Base-by-base conservation (phyloP, 768 basidiomycete species). In the Paxillus ammoniavirescens region DNA sequence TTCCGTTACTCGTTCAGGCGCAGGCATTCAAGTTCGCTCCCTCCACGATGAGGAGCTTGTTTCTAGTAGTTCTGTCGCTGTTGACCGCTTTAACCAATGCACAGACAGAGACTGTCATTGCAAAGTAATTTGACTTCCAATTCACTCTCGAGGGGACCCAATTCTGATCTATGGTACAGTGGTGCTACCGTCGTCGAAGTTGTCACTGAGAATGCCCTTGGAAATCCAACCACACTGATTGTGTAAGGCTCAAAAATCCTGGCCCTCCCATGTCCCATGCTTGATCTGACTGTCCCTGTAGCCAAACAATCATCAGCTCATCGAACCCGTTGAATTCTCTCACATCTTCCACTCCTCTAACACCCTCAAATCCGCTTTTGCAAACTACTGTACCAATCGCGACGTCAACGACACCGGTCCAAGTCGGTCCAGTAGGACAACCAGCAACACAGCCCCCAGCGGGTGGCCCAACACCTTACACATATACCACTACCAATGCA, bases 181-280 rank as follows among this genome's bases (percentile, higher is more conserved):
- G 68, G 87, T 7, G 62, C 72, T 33, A 76, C 83, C 0, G 71
- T 89, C 42, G 74, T 85, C 28, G 75, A 81, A 51, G 68, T 78
- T 42, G 49, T 80, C 54, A 75, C 78, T 15, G 57, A 68, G 31
- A 75, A 81, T 57, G 57, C 65, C 2, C 46, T 58, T 37, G 82
- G 78, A 26, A 13, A 71, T 12, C 65, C 73, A 6, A 62, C 69
- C 1, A 86, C 84, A 8, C 54, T 63, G 21, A 66, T 70, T 6
- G 33, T 84, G 82, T 84, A 51, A 21, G 77, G 62, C 28, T 33
- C 18, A 17, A 23, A 33, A 21, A 21, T 21, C 40, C 17, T 21
- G 5, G 2, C 23, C 28, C n/a, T n/a, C 31, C 26, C 8, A 21
- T 21, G 33, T 12, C 14, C 7, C 36, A 17, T 42, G 26, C 17